phyloP scores from a whole-genome alignment of 2,329 filamentous ascomycete species.

The Nigrospora osmanthi region DNA sequence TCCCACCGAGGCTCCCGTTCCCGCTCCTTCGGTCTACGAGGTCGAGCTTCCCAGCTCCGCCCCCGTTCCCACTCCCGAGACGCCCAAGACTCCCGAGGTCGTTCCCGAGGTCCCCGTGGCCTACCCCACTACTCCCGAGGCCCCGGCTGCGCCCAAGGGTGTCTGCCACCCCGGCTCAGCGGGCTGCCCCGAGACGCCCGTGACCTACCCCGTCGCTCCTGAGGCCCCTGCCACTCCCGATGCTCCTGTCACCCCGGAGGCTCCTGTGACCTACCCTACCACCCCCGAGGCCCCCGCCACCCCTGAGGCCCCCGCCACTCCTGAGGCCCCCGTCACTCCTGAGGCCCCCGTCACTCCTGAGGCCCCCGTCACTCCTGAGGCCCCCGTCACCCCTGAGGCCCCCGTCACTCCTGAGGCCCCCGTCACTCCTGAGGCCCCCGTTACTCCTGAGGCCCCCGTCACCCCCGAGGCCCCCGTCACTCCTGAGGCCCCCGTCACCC shows the following conservation, averaged over 20 bases:
- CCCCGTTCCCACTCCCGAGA: not conserved
- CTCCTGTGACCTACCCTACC: too few relatives aligned
- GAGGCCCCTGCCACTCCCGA: not conserved
- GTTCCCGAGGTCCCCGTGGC: not conserved
- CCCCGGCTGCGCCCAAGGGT: not conserved
- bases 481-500: not conserved
- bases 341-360: not conserved
- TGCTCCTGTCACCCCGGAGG: not conserved
- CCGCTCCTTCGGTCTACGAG: not conserved
- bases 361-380: not conserved
- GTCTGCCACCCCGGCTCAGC: too few relatives aligned
- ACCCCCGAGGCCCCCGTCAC: not conserved
- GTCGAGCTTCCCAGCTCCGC: not conserved
- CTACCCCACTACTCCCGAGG: not conserved
- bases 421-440: not conserved
- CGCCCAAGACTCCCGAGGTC: not conserved
- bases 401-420: not conserved
- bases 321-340: not conserved
- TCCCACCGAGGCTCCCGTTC: not conserved
- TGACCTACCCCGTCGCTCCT: not conserved
- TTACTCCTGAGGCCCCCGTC: not conserved
- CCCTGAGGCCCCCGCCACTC: not conserved
- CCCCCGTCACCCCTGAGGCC: not conserved
- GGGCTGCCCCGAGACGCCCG: too few relatives aligned
- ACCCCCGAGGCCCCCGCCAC: not conserved